Conservation (phyloP, 2,329 filamentous ascomycete species). For the Colletotrichum destructivum region DNA sequence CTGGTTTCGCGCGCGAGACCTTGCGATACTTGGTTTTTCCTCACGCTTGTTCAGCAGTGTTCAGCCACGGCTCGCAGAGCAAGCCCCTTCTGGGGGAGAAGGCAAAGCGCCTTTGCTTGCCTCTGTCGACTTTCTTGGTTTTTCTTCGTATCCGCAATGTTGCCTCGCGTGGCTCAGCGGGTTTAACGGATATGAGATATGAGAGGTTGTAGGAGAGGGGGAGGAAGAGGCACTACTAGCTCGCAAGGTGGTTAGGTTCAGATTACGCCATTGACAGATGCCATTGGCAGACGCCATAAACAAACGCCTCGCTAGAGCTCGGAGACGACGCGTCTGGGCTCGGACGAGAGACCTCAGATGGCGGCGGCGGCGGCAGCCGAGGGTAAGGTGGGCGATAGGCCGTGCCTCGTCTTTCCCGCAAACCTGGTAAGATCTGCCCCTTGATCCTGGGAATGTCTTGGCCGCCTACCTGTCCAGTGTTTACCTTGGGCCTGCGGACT, state of each 20-base stretch:
- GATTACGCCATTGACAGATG: slow-evolving; percentile 5
- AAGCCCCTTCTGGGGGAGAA: background rate
- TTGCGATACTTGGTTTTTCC: slow-evolving; percentile 13
- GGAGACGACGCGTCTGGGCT: slow-evolving; percentile 14
- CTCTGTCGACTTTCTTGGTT: slow-evolving; percentile 8
- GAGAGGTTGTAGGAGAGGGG: background rate
- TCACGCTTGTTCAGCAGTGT: background rate
- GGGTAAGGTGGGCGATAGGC: background rate
- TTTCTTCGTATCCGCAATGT: slow-evolving; percentile 33
- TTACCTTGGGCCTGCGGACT: slow-evolving; percentile 3
- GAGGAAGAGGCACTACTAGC: background rate
- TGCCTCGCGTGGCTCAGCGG: slow-evolving; percentile 25
- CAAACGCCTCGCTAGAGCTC: background rate
- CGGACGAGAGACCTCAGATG: background rate
- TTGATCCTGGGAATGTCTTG: slow-evolving; percentile 30
- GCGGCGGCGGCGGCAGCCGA: background rate
- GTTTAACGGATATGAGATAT: slow-evolving; percentile 11
- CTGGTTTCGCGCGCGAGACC: background rate
- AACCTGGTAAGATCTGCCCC: slow-evolving; percentile 30
- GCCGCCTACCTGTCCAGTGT: slow-evolving; percentile 7
- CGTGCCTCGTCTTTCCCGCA: slow-evolving; percentile 10
- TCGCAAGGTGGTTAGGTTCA: background rate
- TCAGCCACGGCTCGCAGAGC: background rate
- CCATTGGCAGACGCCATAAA: slow-evolving; percentile 1
- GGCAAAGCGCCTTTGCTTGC: background rate